Evolutionary conservation across 1,284 basidiomycete genomes (phyloP), one percentile per base, ranked within the genome.

Genomic region (Grifola frondosa): DNA sequence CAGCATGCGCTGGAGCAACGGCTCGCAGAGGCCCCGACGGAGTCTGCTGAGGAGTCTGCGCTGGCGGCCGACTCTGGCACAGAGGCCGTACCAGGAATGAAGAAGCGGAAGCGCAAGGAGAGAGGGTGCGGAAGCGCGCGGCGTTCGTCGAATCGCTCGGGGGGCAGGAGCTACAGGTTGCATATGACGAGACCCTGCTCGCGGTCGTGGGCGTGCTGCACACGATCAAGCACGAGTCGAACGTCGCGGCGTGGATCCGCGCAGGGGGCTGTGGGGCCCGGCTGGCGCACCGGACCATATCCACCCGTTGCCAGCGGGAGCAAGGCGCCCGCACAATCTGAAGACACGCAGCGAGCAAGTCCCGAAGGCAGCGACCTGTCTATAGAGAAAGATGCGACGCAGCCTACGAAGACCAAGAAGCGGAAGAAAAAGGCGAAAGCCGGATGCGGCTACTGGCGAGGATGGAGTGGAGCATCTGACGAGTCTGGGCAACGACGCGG

Each of bases 201-300:
- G 84, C 83, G 0, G 75, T 88, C n/a, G 68, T 89, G 15, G 88
- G 87, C 2, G 66, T 89, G 9, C 63, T 90, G n/a, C 80, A 86
- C 38, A 68, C 68, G 13, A 54, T 81, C 16, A 80, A 78, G 55
- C 35, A 55, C 30, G 75, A 89, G 63, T 73, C 67, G 38, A 89
- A 83, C 49, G 74, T 88, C 22, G 78, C 83, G 0, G 77, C 73
- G 6, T 89, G 87, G 87, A 71, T 88, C 40, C 72, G 74, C 8
- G 56, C 61, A 9, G 81, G 81, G 5, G 80, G 1, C 61, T 87
- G 22, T 71, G 74, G 67, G 67, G 64, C 13, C 55, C 57, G 6
- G 40, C 36, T 21, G 38, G 24, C 17, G 46, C 45, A 26, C 48
- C 42, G 3, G 29, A 23, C 31, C 30, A 40, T 32, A 13, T 31